Conservation (phyloP, 2,329 filamentous ascomycete genomes). For the Aspergillus proliferans region DNA sequence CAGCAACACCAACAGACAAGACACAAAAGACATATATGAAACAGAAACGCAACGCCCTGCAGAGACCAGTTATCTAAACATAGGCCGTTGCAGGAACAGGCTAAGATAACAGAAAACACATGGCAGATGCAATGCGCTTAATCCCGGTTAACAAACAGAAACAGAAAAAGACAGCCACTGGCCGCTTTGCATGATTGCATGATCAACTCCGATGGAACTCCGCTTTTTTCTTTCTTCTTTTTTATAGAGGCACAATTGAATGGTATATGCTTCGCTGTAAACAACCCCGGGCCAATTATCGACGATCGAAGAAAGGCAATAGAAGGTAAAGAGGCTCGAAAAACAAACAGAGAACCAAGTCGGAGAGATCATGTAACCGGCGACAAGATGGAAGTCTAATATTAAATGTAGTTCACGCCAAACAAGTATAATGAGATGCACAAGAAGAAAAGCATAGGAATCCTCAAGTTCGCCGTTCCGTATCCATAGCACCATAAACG, state of each 20-base stretch:
- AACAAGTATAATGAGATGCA: constrained; percentile 8
- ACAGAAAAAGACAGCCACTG: background rate
- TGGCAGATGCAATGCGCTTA: background rate
- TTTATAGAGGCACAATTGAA: background rate
- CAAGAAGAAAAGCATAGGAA: constrained; percentile 10
- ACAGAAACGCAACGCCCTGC: too few relatives aligned
- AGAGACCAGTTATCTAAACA: background rate
- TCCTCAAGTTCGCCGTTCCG: constrained; percentile 31
- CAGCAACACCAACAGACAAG: background rate
- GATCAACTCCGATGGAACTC: background rate
- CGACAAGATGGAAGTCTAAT: constrained; percentile 17
- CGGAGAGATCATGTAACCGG: constrained; percentile 16
- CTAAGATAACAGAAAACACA: background rate
- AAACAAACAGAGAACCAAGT: background rate
- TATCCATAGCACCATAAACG: constrained; percentile 33
- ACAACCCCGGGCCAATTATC: background rate
- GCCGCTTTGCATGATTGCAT: background rate
- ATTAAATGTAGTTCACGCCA: constrained; percentile 21
- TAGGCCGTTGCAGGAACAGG: background rate
- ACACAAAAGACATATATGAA: too few relatives aligned
- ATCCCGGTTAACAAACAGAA: background rate
- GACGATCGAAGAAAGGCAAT: too few relatives aligned
- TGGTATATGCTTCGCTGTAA: background rate
- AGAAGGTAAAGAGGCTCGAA: too few relatives aligned
- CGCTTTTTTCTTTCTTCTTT: background rate